phyloP scores from a whole-genome alignment of 2,329 filamentous ascomycete species.

The Mycosphaerella sp. region DNA sequence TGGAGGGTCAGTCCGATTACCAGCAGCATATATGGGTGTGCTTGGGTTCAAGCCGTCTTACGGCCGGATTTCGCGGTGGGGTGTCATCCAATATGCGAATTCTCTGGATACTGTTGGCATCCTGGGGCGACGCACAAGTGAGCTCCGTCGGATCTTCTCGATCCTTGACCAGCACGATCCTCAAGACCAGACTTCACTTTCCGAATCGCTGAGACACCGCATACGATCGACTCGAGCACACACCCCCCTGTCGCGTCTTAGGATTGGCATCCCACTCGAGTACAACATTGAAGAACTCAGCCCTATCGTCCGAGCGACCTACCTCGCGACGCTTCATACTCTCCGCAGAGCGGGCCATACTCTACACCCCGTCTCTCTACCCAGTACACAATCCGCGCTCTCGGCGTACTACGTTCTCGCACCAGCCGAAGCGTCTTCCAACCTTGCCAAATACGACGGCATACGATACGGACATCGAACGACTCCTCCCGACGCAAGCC shows the following conservation, averaged over 20 bases:
- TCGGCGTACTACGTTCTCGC: conserved; percentile 94
- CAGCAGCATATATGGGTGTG: conserved; percentile 76
- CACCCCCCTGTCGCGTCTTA: conserved; percentile 29
- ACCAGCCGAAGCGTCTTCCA: conserved; percentile 90
- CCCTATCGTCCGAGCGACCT: conserved; percentile 60
- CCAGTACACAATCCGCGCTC: conserved; percentile 75
- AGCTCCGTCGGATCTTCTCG: conserved; percentile 40
- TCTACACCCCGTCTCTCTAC: conserved; percentile 71
- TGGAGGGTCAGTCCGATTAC: conserved; percentile 78
- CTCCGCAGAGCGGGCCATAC: conserved; percentile 62
- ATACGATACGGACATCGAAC: conserved; percentile 74
- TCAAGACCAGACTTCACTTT: conserved; percentile 68
- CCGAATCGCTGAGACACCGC: conserved; percentile 48
- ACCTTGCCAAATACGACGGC: conserved; percentile 93
- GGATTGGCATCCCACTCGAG: conserved; percentile 59
- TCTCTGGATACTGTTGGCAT: conserved; percentile 87
- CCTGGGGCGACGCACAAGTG: conserved; percentile 52
- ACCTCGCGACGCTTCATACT: conserved; percentile 55
- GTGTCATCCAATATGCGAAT: conserved; percentile 86
- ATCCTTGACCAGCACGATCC: conserved; percentile 56
- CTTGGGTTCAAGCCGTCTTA: conserved; percentile 91
- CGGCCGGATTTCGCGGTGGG: conserved; percentile 75
- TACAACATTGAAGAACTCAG: conserved; percentile 85
- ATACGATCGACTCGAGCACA: conserved; percentile 26
- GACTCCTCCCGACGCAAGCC: conserved; percentile 46